Evolutionary conservation across 2,329 filamentous ascomycete species (phyloP), one percentile per base, ranked within the genome.

Genomic region (Xylaria sp.): DNA sequence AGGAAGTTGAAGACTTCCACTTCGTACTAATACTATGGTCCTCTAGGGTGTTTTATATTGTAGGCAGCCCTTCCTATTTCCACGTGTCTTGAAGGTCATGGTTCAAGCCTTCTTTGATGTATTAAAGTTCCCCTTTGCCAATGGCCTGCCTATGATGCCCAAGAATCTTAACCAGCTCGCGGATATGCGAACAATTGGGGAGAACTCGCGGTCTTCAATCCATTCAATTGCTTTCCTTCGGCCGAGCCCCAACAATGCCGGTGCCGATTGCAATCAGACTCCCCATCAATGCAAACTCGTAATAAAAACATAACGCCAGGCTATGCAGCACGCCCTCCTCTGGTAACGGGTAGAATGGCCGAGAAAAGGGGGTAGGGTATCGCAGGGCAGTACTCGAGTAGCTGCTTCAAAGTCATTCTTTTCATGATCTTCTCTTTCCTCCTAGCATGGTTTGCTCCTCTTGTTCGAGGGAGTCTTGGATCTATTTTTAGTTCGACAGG

Each of bases 271-370:
- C n/a, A 7, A 19, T 57, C 3, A 6, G 34, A 17, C 21, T 24
- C 36, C 34, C 34, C 17, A 17, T 57, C 12, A 51, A 61, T 57
- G 12, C 24, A 61, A 45, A 61, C 12, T 32, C 27, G 24, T 5
- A 7, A 56, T 47, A 58, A 4, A 50, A 50, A 61, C n/a, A 50
- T 36, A 64, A 67, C 63, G 60, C 63, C 60, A 19, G 45, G 47
- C 57, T 71, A 69, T 67, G 69, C 63, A 62, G 14, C 42, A 21
- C 32, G 36, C 47, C 45, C 45, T 39, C 55, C 59, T 55, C 21
- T 32, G 27, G 6, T 24, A 30, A 32, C 12, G 9, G 17, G n/a
- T 32, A 34, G n/a, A 32, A 11, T 30, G 42, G 9, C 32, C n/a
- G 51, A 36, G 48, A 55, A 27, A 34, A 27, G 39, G 27, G n/a